Base-by-base conservation (phyloP, 2,329 filamentous ascomycete species). In the Penicillium occitanis region DNA sequence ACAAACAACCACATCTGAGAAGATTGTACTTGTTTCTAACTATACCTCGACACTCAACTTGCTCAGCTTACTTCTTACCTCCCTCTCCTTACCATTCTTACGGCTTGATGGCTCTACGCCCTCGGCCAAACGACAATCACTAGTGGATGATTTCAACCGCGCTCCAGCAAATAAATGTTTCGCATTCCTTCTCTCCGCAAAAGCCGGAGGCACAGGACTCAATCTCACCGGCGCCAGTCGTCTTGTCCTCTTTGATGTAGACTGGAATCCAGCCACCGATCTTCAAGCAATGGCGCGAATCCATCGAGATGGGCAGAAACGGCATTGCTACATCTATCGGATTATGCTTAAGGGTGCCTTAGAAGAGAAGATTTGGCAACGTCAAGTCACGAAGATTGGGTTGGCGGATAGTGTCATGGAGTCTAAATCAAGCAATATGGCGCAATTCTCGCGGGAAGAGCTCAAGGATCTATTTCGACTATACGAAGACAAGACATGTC, bases 261-360 rank as follows among this genome's bases (percentile, higher is more conserved):
- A 91, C 76, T 92, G 90, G 90, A 92, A 92, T 71, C 90, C 90
- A 1, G 88, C 88, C 0, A 90, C 87, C 0, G 90, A 92, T 71
- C 79, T 90, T 22, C 90, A 92, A 74, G 89, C 90, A 7, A 91
- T 91, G 88, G 90, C 89, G 13, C 86, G 90, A 14, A 89, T 91
- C 57, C 89, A 91, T 73, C 85, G 90, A 59, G 88, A 91, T 70
- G 90, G 90, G 0, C 90, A 92, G 73, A 90, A 88, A 73, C 78
- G 82, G 11, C 86, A 85, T 3, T 90, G 89, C 68, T 86, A 86
- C 64, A 90, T 91, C 66, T 92, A 92, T 71, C 83, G 90, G 5
- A 82, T 92, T 65, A 73, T 92, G 13, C 86, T 89, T 3, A 86
- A 89, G 66, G 89, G 89, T 8, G 87, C 86, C 4, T 80, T 92